phyloP scores from a whole-genome alignment of 257 asterid species.

The Solanum stenotomum region DNA sequence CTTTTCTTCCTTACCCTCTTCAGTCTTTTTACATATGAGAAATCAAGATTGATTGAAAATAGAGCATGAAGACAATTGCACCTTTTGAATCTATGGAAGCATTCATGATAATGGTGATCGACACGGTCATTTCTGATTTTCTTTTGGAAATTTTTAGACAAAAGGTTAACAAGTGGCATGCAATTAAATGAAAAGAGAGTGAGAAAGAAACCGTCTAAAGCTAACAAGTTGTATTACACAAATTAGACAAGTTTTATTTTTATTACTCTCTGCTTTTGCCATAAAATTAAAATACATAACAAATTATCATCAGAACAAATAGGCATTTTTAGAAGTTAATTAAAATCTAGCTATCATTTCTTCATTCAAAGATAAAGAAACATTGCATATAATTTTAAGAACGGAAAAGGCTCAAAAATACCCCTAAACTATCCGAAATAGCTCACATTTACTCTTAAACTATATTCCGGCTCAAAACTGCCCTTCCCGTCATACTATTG shows the following conservation, averaged over 20 bases:
- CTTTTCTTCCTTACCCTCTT: too few species aligned
- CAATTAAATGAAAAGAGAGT: conserved; percentile 1
- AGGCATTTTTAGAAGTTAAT: neutral
- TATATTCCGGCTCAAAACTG: too few species aligned
- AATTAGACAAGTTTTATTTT: neutral
- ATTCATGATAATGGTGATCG: neutral
- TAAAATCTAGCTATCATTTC: neutral
- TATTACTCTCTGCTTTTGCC: neutral
- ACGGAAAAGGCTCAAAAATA: too few species aligned
- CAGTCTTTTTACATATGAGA: too few species aligned
- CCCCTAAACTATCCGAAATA: too few species aligned
- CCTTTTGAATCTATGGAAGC: too few species aligned
- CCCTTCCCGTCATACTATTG: too few species aligned
- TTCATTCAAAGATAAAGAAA: neutral
- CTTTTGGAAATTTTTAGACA: neutral
- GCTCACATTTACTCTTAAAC: too few species aligned
- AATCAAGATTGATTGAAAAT: too few species aligned
- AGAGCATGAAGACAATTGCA: too few species aligned
- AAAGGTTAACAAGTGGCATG: conserved; percentile 33
- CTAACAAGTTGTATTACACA: neutral
- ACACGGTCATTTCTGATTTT: neutral
- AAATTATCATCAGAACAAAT: neutral
- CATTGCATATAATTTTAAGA: neutral
- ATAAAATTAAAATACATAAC: neutral
- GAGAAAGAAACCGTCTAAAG: neutral